A percentile compares a stretch with the other conserved stretches of the same genome.
Evolutionary conservation across 371 early-diverging fungal species (phyloP).

Genomic region (Amoeboaphelidium protococcarum): DNA sequence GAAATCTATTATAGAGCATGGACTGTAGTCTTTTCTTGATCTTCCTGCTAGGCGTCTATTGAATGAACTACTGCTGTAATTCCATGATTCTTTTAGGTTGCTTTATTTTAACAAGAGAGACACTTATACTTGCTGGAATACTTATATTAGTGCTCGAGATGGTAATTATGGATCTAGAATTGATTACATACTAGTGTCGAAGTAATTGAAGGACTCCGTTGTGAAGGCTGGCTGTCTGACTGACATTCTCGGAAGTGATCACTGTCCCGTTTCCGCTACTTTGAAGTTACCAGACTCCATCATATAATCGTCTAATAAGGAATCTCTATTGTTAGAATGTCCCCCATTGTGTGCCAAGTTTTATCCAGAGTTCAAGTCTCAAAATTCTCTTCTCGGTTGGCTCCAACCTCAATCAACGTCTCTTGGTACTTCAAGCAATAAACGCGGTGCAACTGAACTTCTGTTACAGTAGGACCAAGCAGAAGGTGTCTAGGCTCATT

Average conservation of each 20-base stretch:
- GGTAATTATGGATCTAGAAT: constrained; percentile 38
- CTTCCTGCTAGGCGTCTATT: constrained; percentile 40
- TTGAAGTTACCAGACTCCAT: too few relatives aligned
- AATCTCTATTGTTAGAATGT: too few relatives aligned
- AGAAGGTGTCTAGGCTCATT: too few relatives aligned
- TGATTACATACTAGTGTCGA: constrained; percentile 45
- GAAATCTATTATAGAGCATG: constrained; percentile 23
- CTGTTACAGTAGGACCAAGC: too few relatives aligned
- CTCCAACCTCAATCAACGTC: too few relatives aligned
- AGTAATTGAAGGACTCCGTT: constrained; percentile 24
- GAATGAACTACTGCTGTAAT: constrained; percentile 17
- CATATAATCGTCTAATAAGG: too few relatives aligned
- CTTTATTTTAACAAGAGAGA: constrained; percentile 10
- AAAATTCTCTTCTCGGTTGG: too few relatives aligned
- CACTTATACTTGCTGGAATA: constrained; percentile 43
- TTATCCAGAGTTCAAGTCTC: too few relatives aligned
- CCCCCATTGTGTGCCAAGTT: too few relatives aligned
- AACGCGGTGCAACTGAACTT: too few relatives aligned
- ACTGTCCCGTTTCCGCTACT: constrained; percentile 47
- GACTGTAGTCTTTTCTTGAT: constrained; percentile 28
- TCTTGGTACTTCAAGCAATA: too few relatives aligned
- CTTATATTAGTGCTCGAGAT: constrained; percentile 12
- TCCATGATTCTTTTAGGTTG: constrained; percentile 16
- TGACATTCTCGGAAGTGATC: constrained; percentile 54
- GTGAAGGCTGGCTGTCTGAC: constrained; percentile 26